These are phyloP conservation scores for Cyclotella kingstonii DNA, from an alignment of 108 stramenopile genomes.

Conservation along the genomic window DNA sequence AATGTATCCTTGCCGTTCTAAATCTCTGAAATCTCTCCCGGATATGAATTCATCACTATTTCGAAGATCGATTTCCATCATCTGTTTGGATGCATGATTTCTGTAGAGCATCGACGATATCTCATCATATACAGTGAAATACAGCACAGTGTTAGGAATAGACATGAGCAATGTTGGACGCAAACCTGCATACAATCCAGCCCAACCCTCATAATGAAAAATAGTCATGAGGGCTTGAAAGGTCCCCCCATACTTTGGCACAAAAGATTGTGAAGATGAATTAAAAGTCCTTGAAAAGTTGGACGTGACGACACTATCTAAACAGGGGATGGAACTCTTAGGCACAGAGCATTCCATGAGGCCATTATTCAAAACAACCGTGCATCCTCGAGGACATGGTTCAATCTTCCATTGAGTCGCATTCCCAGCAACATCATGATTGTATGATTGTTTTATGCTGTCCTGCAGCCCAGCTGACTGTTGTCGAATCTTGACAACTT, in stretches of 20 bases:
- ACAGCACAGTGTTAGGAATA: slow-evolving; percentile 87
- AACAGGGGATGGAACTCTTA: slow-evolving; percentile 46
- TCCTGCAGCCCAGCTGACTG: slow-evolving; percentile 26
- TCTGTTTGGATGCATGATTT: neutral
- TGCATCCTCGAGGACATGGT: slow-evolving; percentile 50
- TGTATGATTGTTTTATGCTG: neutral
- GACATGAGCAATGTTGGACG: slow-evolving; percentile 68
- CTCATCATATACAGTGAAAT: slow-evolving; percentile 90
- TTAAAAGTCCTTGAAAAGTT: slow-evolving; percentile 7
- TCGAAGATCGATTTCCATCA: neutral
- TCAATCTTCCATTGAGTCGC: neutral
- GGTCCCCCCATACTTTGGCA: slow-evolving; percentile 23
- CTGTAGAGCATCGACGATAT: slow-evolving; percentile 26
- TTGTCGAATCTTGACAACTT: slow-evolving; percentile 76
- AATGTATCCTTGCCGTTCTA: slow-evolving; percentile 13
- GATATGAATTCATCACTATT: neutral
- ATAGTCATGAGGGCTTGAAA: slow-evolving; percentile 49
- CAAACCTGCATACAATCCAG: slow-evolving; percentile 82
- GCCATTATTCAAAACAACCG: slow-evolving; percentile 66
- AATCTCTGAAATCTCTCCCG: neutral
- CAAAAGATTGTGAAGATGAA: slow-evolving; percentile 1
- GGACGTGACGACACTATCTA: slow-evolving; percentile 24
- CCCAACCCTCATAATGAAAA: slow-evolving; percentile 60
- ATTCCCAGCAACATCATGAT: neutral
- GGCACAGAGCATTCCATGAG: slow-evolving; percentile 56